These are phyloP conservation scores for Streptanthus diversifolius DNA, from an alignment of 345 rosid genomes.

Conservation along the genomic window DNA sequence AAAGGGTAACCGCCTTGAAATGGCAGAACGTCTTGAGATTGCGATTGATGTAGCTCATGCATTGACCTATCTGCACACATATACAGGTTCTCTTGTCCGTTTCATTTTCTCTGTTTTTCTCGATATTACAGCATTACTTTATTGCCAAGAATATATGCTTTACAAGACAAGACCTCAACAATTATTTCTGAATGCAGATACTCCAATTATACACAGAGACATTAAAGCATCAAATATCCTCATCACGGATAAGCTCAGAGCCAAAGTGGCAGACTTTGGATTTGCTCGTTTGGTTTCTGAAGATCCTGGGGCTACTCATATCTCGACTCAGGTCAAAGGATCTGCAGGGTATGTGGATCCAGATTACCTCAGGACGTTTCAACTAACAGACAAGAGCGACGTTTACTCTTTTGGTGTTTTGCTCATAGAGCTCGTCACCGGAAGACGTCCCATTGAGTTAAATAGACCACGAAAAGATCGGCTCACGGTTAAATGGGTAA, in stretches of 20 bases:
- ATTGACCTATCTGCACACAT: constrained; percentile 77
- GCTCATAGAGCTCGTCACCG: constrained; percentile 69
- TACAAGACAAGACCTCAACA: neutral
- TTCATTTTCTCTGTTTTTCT: neutral
- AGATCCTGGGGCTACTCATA: constrained; percentile 59
- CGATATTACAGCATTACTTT: neutral
- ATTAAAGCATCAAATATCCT: constrained; percentile 74
- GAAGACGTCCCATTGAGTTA: constrained; percentile 69
- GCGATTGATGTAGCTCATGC: constrained; percentile 97
- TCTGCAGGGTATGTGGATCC: constrained; percentile 80
- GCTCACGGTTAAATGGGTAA: constrained; percentile 69
- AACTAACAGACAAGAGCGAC: constrained; percentile 77
- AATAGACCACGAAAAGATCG: constrained; percentile 48
- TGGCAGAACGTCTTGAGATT: constrained; percentile 76
- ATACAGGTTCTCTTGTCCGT: constrained; percentile 49
- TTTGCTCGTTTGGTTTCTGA: constrained; percentile 63
- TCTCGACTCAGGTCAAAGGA: constrained; percentile 83
- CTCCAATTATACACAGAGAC: constrained; percentile 87
- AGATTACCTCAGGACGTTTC: constrained; percentile 72
- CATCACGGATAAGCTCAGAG: constrained; percentile 75
- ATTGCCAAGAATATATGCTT: neutral
- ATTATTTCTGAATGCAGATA: constrained; percentile 46
- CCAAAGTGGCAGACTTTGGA: constrained; percentile 92
- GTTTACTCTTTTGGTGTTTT: constrained; percentile 85
- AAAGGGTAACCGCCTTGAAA: constrained; percentile 62